Conservation (phyloP, 2,329 filamentous ascomycete species). For the Cladorrhinum sp. region DNA sequence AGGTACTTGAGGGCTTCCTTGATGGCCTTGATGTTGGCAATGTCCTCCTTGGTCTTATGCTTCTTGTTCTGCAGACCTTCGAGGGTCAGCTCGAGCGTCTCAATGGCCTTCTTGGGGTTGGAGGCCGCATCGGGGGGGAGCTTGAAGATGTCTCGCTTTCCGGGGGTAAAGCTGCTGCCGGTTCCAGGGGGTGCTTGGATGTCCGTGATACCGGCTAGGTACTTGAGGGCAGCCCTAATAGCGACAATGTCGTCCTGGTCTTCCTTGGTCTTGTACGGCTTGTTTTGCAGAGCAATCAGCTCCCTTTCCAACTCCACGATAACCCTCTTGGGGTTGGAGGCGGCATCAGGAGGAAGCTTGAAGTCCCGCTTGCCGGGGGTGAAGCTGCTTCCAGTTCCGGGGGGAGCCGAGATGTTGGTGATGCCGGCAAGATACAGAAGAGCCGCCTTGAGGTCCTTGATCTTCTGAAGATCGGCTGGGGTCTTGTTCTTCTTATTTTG, state of each 20-base stretch:
- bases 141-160: slow-evolving; percentile 19
- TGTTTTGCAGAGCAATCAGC: slow-evolving; percentile 23
- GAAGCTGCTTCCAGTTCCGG: slow-evolving; percentile 24
- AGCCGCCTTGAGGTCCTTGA: slow-evolving; percentile 24
- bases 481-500: slow-evolving; percentile 29
- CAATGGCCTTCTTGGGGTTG: slow-evolving; percentile 21
- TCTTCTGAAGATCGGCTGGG: slow-evolving; percentile 19
- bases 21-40: slow-evolving; percentile 16
- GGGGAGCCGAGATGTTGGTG: slow-evolving; percentile 22
- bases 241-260: slow-evolving; percentile 18
- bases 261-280: slow-evolving; percentile 20
- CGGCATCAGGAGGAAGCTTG: slow-evolving; percentile 19
- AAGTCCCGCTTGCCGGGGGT: slow-evolving; percentile 24
- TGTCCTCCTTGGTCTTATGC: slow-evolving; percentile 21
- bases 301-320: slow-evolving; percentile 21
- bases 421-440: slow-evolving; percentile 24
- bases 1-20: slow-evolving; percentile 19
- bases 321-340: slow-evolving; percentile 18
- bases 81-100: slow-evolving; percentile 18
- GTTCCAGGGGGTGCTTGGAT: slow-evolving; percentile 23
- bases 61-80: slow-evolving; percentile 23
- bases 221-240: slow-evolving; percentile 19
- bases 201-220: slow-evolving; percentile 18
- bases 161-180: slow-evolving; percentile 23
- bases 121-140: slow-evolving; percentile 20